Conservation (phyloP, 2,329 filamentous ascomycete genomes). For the Fusarium cyanostomum region DNA sequence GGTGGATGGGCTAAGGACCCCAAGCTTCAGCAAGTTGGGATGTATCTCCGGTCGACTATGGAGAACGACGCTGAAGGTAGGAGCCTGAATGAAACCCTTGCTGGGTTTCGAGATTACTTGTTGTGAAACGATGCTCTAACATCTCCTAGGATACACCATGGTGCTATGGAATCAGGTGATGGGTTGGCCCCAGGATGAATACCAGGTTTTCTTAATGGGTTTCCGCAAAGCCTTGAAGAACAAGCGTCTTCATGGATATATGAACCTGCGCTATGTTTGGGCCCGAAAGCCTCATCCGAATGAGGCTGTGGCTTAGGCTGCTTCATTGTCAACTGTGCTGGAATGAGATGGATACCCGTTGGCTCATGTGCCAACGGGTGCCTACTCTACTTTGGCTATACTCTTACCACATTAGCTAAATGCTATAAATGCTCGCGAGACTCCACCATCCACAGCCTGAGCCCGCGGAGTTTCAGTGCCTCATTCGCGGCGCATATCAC, state of each 20-base stretch:
- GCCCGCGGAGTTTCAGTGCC: no score
- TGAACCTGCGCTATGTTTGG: conserved; percentile 23
- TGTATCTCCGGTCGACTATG: conserved; percentile 18
- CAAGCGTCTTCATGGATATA: conserved; percentile 14
- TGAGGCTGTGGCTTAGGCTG: no score
- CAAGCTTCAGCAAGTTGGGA: conserved; percentile 4
- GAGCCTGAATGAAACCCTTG: not conserved
- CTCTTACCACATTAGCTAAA: no score
- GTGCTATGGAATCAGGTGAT: conserved; percentile 11
- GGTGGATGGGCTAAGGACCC: conserved; percentile 17
- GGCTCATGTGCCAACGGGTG: no score
- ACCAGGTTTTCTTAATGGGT: conserved; percentile 11
- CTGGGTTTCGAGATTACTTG: no score
- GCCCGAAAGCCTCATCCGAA: conserved; percentile 11
- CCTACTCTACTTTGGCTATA: no score
- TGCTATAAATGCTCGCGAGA: no score
- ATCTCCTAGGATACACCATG: conserved; percentile 13
- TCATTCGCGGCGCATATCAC: no score
- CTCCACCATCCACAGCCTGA: no score
- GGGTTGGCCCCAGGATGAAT: conserved; percentile 12
- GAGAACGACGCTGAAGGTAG: conserved; percentile 24
- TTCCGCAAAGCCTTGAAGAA: conserved; percentile 11
- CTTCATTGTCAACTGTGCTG: no score
- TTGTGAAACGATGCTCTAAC: not conserved
- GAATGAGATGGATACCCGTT: no score